Percentiles rank a stretch among this genome's conserved stretches.
Evolutionary conservation across 2,329 filamentous ascomycete genomes (phyloP).

Genomic region (Beauveria scarabaeidicola): DNA sequence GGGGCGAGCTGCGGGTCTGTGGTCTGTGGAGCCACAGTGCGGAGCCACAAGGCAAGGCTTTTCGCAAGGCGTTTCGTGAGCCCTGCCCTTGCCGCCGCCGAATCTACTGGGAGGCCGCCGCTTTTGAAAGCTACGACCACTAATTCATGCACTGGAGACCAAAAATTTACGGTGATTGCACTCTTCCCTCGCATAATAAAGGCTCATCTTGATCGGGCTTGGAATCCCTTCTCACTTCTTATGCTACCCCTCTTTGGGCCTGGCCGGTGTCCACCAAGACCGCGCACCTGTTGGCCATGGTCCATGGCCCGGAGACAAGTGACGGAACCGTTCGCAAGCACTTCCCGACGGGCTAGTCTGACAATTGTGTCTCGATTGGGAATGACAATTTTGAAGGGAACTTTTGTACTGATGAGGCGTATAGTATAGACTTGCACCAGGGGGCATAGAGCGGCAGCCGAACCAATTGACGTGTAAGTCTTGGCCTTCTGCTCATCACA

Average conservation of each 20-base stretch:
- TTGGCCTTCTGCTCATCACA: neutral
- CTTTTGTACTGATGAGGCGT: conserved; percentile 2
- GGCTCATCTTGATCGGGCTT: neutral
- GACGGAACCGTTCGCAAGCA: neutral
- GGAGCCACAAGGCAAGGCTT: neutral
- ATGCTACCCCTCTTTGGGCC: neutral
- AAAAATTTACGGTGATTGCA: neutral
- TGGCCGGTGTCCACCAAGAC: neutral
- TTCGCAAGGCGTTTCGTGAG: conserved; percentile 8
- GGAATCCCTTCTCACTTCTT: neutral
- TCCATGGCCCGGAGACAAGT: neutral
- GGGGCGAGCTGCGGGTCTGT: neutral
- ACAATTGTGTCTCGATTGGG: neutral
- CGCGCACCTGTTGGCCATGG: neutral
- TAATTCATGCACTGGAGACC: neutral
- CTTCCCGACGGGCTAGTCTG: neutral
- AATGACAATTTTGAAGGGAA: neutral
- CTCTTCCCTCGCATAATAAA: neutral
- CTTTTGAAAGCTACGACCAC: neutral
- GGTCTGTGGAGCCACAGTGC: neutral
- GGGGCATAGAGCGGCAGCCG: neutral
- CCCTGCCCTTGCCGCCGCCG: neutral
- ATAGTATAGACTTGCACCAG: neutral
- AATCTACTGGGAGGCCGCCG: conserved; percentile 1
- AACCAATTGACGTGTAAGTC: neutral